A percentile compares a stretch with the other conserved stretches of the same genome.
These are phyloP conservation scores for Cephalotrichum gorgonifer DNA, from an alignment of 2,329 filamentous ascomycete species.

Conservation along the genomic window DNA sequence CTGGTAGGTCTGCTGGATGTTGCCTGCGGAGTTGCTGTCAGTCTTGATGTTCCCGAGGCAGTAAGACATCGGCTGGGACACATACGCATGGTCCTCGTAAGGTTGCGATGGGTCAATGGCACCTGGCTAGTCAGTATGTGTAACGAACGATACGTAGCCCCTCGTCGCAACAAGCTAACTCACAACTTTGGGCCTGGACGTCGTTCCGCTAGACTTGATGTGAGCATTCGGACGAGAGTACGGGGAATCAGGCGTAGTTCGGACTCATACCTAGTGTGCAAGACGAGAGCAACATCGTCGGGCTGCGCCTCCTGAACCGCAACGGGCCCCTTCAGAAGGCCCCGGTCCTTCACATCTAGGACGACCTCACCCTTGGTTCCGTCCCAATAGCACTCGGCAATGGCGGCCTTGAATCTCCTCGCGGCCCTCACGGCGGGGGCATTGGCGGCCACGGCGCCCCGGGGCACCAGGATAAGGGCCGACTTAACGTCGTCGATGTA, in stretches of 20 bases:
- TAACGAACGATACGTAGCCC: too few relatives aligned
- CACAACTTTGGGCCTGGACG: constrained; percentile 74
- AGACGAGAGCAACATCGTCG: constrained; percentile 71
- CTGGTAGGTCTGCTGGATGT: constrained; percentile 69
- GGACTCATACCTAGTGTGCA: constrained; percentile 55
- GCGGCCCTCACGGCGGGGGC: constrained; percentile 68
- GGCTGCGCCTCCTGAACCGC: constrained; percentile 42
- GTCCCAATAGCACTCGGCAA: constrained; percentile 81
- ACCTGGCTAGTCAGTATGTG: constrained; percentile 31
- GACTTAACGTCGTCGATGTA: constrained; percentile 84
- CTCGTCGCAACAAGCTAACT: constrained; percentile 15
- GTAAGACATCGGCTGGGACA: constrained; percentile 5
- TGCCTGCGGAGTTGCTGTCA: constrained; percentile 33
- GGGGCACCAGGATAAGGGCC: constrained; percentile 65
- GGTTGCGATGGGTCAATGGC: constrained; percentile 70
- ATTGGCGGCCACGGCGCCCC: constrained; percentile 55
- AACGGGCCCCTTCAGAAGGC: constrained; percentile 46
- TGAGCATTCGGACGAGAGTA: not conserved
- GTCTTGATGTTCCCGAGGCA: not conserved
- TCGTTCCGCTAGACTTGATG: constrained; percentile 51
- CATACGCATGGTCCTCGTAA: constrained; percentile 69
- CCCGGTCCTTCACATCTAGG: constrained; percentile 67
- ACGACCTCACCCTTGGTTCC: constrained; percentile 52
- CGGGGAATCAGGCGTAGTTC: not conserved
- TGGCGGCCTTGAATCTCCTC: constrained; percentile 68